These are phyloP conservation scores for Ogataea ganodermae DNA, from an alignment of 805 yeast genomes.

Conservation along the genomic window DNA sequence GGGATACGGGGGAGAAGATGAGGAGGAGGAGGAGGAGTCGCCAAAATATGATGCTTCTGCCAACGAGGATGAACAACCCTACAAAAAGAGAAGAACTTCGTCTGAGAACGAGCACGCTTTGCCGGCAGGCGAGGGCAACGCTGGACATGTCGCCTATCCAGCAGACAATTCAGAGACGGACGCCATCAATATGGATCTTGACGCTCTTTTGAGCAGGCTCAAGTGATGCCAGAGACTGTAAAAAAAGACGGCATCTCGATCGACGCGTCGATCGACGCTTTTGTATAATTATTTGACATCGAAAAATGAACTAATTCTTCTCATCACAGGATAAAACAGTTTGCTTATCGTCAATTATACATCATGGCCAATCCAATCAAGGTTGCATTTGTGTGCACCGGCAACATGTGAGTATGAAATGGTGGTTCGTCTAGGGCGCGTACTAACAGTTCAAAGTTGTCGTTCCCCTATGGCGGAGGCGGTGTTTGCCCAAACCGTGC, in stretches of 20 bases:
- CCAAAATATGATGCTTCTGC: slow-evolving; percentile 4
- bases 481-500: slow-evolving; percentile 68
- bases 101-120: no score
- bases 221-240: slow-evolving; percentile 4
- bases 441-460: slow-evolving; percentile 48
- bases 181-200: slow-evolving; percentile 21
- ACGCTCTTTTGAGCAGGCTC: slow-evolving; percentile 24
- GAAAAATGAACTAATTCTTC: background rate
- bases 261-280: slow-evolving; percentile 19
- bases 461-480: slow-evolving; percentile 99
- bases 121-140: no score
- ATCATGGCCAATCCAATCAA: slow-evolving; percentile 17
- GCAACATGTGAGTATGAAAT: slow-evolving; percentile 65
- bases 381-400: slow-evolving; percentile 89
- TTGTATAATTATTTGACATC: background rate
- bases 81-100: slow-evolving; percentile 2
- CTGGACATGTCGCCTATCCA: no score
- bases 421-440: background rate
- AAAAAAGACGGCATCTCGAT: background rate
- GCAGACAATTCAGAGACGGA: no score
- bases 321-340: no score
- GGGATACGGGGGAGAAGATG: slow-evolving; percentile 1
- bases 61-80: background rate
- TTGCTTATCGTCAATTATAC: background rate
- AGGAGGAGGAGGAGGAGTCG: slow-evolving; percentile 1